Conservation (phyloP, 1,139 yeast genomes). For the Taphrina populina region DNA sequence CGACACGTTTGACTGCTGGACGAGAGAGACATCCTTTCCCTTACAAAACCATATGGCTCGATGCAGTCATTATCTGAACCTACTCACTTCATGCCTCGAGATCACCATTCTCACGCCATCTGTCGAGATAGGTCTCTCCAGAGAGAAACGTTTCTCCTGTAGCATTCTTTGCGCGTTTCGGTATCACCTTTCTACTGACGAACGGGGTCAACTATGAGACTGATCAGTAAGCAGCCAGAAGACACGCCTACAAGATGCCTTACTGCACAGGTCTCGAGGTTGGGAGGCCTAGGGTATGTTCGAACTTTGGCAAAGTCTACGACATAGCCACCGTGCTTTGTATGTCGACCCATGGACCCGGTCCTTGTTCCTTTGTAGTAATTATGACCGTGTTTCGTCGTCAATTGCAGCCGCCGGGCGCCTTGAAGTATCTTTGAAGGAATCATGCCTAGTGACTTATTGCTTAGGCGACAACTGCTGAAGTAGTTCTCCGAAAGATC, state of each 20-base stretch:
- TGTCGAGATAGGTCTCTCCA: conserved; percentile 16
- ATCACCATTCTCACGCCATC: conserved; percentile 17
- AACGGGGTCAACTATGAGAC: conserved; percentile 20
- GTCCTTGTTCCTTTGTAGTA: conserved; percentile 96
- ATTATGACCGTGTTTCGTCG: conserved; percentile 77
- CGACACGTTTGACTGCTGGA: no score
- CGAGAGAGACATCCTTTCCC: no score
- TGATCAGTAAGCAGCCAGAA: neutral
- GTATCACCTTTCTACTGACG: conserved; percentile 19
- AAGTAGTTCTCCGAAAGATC: no score
- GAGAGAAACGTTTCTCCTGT: conserved; percentile 18
- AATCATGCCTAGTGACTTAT: no score
- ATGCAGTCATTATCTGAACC: no score
- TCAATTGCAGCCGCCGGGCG: conserved; percentile 64
- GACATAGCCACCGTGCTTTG: conserved; percentile 69
- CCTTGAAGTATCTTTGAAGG: conserved; percentile 23
- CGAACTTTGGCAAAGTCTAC: conserved; percentile 84
- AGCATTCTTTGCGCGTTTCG: conserved; percentile 7
- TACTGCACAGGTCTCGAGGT: conserved; percentile 36
- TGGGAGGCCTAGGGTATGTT: conserved; percentile 78
- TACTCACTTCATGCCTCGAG: neutral
- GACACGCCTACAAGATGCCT: neutral
- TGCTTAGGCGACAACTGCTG: no score
- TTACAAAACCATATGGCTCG: no score
- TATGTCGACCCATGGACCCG: conserved; percentile 82